These are phyloP conservation scores for Yarrowia divulgata DNA, from an alignment of 805 yeast species.

Conservation along the genomic window DNA sequence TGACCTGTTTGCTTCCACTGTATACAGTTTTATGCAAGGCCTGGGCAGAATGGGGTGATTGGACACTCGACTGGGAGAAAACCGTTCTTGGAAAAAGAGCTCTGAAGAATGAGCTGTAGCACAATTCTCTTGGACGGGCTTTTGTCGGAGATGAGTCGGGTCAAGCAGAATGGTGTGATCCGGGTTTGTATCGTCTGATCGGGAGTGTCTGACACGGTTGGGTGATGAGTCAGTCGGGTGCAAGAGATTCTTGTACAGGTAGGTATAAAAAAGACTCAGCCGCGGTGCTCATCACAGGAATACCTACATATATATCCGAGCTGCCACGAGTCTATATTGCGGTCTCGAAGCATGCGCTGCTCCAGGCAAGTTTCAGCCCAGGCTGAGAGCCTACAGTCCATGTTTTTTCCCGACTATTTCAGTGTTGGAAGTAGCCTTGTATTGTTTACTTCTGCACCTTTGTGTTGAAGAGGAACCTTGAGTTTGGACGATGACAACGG, in stretches of 20 bases:
- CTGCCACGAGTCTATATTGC: too few relatives aligned
- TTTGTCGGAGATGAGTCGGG: constrained; percentile 5
- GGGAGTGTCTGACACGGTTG: not conserved
- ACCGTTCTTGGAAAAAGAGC: not conserved
- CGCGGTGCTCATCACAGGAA: too few relatives aligned
- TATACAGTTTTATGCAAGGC: constrained; percentile 29
- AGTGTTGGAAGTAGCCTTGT: not conserved
- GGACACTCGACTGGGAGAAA: not conserved
- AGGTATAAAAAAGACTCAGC: too few relatives aligned
- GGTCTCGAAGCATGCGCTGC: not conserved
- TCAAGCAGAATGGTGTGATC: not conserved
- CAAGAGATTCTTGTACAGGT: too few relatives aligned
- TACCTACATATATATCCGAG: too few relatives aligned
- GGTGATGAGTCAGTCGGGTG: too few relatives aligned
- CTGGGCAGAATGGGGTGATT: constrained; percentile 23
- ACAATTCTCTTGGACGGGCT: not conserved
- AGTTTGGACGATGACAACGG: not conserved
- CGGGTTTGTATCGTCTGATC: not conserved
- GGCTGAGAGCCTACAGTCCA: constrained; percentile 11
- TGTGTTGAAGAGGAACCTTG: not conserved
- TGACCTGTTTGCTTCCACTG: constrained; percentile 10
- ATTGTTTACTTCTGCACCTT: constrained; percentile 20
- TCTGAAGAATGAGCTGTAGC: constrained; percentile 2
- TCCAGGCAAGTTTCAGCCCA: not conserved
- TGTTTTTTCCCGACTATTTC: constrained; percentile 32